phyloP scores from a whole-genome alignment of 2,329 filamentous ascomycete genomes.

The Tolypocladium sp. region DNA sequence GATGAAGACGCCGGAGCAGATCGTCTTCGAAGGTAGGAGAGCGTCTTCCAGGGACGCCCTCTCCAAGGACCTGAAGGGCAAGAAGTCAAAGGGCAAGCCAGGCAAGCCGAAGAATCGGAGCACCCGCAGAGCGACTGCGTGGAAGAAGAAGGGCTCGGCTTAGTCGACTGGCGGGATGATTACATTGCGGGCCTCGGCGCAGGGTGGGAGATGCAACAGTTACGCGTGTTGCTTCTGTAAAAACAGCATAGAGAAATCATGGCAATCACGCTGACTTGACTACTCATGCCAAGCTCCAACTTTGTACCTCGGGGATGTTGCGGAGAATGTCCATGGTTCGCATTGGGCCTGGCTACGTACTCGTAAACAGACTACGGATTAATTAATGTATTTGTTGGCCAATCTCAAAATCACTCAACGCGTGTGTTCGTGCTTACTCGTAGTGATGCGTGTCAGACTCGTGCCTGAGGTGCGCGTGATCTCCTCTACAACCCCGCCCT shows the following conservation, averaged over 20 bases:
- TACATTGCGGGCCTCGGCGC: not conserved
- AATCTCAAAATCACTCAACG: too few species aligned
- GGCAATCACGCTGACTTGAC: not conserved
- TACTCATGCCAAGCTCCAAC: not conserved
- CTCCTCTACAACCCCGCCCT: too few species aligned
- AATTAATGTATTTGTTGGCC: too few species aligned
- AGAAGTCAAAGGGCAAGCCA: slow-evolving; percentile 38
- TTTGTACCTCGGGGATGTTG: not conserved
- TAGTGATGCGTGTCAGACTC: too few species aligned
- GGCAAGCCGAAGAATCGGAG: slow-evolving; percentile 28
- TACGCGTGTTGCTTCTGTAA: not conserved
- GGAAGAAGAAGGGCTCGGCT: slow-evolving; percentile 30
- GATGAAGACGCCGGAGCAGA: slow-evolving; percentile 54
- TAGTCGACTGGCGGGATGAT: not conserved
- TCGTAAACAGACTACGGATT: too few species aligned
- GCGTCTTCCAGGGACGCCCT: slow-evolving; percentile 59
- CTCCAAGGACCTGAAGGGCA: slow-evolving; percentile 52
- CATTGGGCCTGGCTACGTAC: not conserved
- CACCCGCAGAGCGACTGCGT: slow-evolving; percentile 30
- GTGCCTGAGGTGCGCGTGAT: too few species aligned
- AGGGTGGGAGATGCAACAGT: not conserved
- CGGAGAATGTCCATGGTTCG: not conserved
- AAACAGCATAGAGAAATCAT: not conserved
- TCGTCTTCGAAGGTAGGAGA: slow-evolving; percentile 75
- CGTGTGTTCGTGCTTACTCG: too few species aligned